Percentiles rank a stretch among this genome's conserved stretches.
Conservation (phyloP, 106 monocot genomes). For the Dendrobium catenatum region DNA sequence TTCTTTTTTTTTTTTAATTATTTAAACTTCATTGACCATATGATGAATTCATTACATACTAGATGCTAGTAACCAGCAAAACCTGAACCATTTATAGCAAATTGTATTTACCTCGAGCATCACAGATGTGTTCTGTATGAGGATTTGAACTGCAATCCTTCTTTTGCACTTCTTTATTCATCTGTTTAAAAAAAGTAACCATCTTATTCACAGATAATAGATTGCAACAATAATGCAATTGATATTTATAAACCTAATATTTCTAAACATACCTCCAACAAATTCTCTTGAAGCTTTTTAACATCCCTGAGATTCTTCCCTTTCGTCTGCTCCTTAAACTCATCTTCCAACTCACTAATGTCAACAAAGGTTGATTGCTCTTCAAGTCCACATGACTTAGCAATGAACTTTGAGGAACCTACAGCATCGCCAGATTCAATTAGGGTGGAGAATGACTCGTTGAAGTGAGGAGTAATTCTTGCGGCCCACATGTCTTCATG, state of each 20-base stretch:
- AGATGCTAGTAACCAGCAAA: neutral
- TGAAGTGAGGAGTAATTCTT: slow-evolving; percentile 14
- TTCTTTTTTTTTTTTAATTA: too few species aligned
- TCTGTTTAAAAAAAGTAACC: neutral
- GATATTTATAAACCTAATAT: neutral
- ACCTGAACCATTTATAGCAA: neutral
- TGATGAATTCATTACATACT: neutral
- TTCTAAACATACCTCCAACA: neutral
- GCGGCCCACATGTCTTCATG: slow-evolving; percentile 30
- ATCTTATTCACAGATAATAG: neutral
- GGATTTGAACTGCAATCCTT: neutral
- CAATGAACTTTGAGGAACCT: slow-evolving; percentile 17
- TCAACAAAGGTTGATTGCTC: slow-evolving; percentile 42
- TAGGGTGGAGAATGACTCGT: slow-evolving; percentile 23
- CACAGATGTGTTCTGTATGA: neutral
- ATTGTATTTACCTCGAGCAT: slow-evolving; percentile 3
- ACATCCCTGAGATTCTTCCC: slow-evolving; percentile 17
- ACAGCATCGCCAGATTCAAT: slow-evolving; percentile 12
- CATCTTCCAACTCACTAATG: slow-evolving; percentile 71
- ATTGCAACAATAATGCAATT: neutral
- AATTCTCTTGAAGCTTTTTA: neutral
- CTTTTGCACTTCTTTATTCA: neutral
- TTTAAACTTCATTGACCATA: too few species aligned
- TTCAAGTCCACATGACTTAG: slow-evolving; percentile 12
- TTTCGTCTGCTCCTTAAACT: slow-evolving; percentile 58